Conservation (phyloP, 2,329 filamentous ascomycete genomes). For the Aspergillus fijiensis region DNA sequence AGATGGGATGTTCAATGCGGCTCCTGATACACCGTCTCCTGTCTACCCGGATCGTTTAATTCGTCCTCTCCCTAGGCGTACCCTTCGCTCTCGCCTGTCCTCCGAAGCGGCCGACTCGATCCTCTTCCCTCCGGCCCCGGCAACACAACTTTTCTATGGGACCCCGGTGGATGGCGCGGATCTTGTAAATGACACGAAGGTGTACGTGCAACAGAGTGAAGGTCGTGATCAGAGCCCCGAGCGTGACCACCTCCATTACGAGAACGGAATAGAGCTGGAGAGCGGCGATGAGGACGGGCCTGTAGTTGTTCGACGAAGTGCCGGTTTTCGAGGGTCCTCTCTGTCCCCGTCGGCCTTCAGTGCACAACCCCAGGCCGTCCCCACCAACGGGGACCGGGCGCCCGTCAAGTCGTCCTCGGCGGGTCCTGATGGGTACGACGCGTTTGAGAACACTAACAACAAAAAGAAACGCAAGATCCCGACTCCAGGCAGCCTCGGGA, state of each 20-base stretch:
- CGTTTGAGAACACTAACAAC: slow-evolving; percentile 97
- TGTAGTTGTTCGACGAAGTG: slow-evolving; percentile 44
- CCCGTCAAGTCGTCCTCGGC: slow-evolving; percentile 61
- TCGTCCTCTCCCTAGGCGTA: slow-evolving; percentile 83
- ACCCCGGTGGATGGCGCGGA: slow-evolving; percentile 60
- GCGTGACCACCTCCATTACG: slow-evolving; percentile 48
- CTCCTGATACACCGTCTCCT: slow-evolving; percentile 71
- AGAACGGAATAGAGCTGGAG: slow-evolving; percentile 57
- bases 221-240: slow-evolving; percentile 40
- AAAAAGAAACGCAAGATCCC: slow-evolving; percentile 99
- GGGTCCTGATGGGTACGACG: slow-evolving; percentile 88
- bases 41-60: slow-evolving; percentile 89
- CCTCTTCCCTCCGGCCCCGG: slow-evolving; percentile 72
- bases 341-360: slow-evolving; percentile 33
- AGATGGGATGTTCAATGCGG: slow-evolving; percentile 52
- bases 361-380: slow-evolving; percentile 27
- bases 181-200: slow-evolving; percentile 49
- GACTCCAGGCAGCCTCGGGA: slow-evolving; percentile 70
- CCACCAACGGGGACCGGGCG: slow-evolving; percentile 28
- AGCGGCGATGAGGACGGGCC: slow-evolving; percentile 61
- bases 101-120: slow-evolving; percentile 81
- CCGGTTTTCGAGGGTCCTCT: slow-evolving; percentile 41
- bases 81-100: slow-evolving; percentile 81
- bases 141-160: slow-evolving; percentile 74
- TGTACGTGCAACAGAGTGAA: slow-evolving; percentile 48